These are phyloP conservation scores for Acanthamoeba sp. DNA, from an alignment of 208 protist species.

Conservation along the genomic window DNA sequence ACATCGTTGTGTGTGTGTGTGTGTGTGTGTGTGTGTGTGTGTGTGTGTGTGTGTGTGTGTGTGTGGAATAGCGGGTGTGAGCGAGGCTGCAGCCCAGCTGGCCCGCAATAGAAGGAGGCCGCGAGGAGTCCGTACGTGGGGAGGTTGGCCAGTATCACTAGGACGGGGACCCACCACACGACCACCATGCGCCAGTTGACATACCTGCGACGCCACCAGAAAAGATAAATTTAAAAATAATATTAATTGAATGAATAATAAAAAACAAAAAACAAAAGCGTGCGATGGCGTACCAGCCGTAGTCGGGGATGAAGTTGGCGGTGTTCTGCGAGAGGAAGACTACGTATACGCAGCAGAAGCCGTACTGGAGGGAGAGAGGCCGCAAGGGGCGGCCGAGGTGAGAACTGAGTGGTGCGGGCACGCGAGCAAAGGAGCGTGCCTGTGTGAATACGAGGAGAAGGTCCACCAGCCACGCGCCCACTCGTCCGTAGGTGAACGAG, in stretches of 20 bases:
- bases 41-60: too few relatives aligned
- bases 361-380: constrained; percentile 29
- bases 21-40: not conserved
- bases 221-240: not conserved
- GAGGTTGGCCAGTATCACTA: constrained; percentile 58
- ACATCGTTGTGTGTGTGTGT: not conserved
- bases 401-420: not conserved
- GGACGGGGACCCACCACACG: constrained; percentile 68
- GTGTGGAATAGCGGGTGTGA: not conserved
- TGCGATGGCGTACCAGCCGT: constrained; percentile 34
- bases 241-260: not conserved
- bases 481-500: constrained; percentile 7
- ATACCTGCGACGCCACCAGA: not conserved
- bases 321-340: constrained; percentile 75
- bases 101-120: too few relatives aligned
- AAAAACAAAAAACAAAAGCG: not conserved
- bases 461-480: constrained; percentile 30
- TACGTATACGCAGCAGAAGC: constrained; percentile 76
- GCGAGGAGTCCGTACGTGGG: constrained; percentile 18
- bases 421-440: not conserved
- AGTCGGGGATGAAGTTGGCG: constrained; percentile 66
- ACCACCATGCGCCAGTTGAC: constrained; percentile 68
- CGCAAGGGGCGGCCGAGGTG: not conserved
- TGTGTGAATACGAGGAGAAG: constrained; percentile 76
- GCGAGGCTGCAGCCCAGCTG: too few relatives aligned